Conservation (phyloP, 805 yeast species). For the Saturnispora serradocipensis region DNA sequence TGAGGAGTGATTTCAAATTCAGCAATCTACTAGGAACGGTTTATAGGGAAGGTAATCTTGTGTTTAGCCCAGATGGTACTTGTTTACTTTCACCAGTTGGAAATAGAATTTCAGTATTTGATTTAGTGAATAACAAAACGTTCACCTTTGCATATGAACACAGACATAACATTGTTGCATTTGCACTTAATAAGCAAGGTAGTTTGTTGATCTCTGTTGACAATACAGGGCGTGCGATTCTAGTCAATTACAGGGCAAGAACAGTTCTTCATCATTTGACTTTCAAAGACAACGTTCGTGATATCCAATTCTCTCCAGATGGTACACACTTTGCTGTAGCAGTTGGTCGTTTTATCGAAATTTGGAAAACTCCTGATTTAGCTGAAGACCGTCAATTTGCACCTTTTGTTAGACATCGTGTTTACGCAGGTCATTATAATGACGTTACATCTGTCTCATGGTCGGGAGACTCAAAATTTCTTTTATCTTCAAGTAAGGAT, state of each 20-base stretch:
- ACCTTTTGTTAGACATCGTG: constrained; percentile 84
- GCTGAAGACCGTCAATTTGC: constrained; percentile 88
- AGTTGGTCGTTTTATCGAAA: constrained; percentile 70
- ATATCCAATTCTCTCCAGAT: constrained; percentile 78
- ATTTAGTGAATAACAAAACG: constrained; percentile 72
- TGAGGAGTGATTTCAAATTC: constrained; percentile 86
- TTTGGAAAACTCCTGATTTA: constrained; percentile 84
- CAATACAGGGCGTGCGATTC: constrained; percentile 84
- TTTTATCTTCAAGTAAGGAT: constrained; percentile 81
- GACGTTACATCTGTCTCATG: constrained; percentile 73
- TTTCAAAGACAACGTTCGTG: constrained; percentile 70
- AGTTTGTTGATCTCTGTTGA: constrained; percentile 78
- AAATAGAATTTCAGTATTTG: constrained; percentile 83
- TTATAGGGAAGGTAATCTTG: constrained; percentile 83
- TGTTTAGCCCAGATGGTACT: constrained; percentile 81
- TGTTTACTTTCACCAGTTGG: constrained; percentile 87
- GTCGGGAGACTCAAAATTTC: constrained; percentile 86
- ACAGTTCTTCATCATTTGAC: constrained; percentile 90
- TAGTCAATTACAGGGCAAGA: constrained; percentile 75
- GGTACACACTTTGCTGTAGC: constrained; percentile 85
- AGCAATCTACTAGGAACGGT: constrained; percentile 91
- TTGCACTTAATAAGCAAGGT: constrained; percentile 78
- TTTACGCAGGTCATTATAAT: constrained; percentile 87
- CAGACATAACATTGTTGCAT: constrained; percentile 66
- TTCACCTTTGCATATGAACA: constrained; percentile 91